These are phyloP conservation scores for Oxyria digyna DNA, from an alignment of 148 eudicot species.

Conservation along the genomic window DNA sequence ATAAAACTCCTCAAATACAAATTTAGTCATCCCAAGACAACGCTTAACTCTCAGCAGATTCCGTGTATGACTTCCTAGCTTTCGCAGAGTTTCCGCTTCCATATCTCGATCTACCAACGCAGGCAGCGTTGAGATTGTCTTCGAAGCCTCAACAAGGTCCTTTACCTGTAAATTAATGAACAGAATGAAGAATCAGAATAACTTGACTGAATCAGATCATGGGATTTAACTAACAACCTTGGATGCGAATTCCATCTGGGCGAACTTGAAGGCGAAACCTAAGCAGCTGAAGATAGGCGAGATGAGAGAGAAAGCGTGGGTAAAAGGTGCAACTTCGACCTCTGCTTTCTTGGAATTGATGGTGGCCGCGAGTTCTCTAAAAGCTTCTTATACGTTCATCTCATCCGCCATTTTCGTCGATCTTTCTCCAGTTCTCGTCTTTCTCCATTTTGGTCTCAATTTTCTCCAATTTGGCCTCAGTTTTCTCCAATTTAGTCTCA, in stretches of 20 bases:
- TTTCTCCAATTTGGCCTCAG: no score
- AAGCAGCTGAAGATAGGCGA: constrained; percentile 86
- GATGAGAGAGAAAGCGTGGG: constrained; percentile 71
- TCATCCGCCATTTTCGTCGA: constrained; percentile 31
- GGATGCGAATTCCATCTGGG: constrained; percentile 82
- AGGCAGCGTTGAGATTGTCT: constrained; percentile 35
- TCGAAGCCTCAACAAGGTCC: constrained; percentile 60
- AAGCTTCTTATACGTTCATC: constrained; percentile 59
- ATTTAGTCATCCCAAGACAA: constrained; percentile 79
- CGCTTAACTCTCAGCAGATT: constrained; percentile 86
- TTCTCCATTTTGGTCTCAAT: no score
- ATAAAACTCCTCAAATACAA: constrained; percentile 64
- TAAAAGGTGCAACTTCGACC: constrained; percentile 52
- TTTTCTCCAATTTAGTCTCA: no score
- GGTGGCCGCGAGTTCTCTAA: constrained; percentile 35
- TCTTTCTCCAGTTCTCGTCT: not conserved
- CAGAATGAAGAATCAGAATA: not conserved
- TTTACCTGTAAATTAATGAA: constrained; percentile 22
- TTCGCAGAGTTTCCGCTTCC: constrained; percentile 43
- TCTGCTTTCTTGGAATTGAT: constrained; percentile 21
- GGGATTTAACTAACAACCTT: constrained; percentile 42
- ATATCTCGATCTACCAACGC: constrained; percentile 56
- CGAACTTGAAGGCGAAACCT: constrained; percentile 94
- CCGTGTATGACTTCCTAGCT: constrained; percentile 76
- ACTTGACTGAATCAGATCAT: not conserved